A percentile compares a stretch with the other conserved stretches of the same genome.
Conservation (phyloP, 225 moss, liverwort and hornwort genomes). For the Rhytidiadelphus loreus region DNA sequence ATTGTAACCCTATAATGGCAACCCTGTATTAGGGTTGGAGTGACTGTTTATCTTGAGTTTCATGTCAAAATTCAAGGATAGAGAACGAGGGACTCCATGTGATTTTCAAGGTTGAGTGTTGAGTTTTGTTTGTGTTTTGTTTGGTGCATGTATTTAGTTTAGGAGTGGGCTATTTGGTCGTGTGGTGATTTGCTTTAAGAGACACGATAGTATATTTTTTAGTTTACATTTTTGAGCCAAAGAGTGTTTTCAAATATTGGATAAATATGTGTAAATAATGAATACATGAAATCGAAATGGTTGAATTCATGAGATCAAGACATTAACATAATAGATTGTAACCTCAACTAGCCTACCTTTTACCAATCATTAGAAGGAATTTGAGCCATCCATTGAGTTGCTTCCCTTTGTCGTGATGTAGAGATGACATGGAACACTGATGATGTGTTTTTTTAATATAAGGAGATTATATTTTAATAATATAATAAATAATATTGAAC, state of each 20-base stretch:
- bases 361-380: background rate
- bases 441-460: too few species aligned
- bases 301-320: background rate
- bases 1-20: background rate
- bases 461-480: too few species aligned
- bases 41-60: background rate
- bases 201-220: too few species aligned
- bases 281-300: background rate
- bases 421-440: too few species aligned
- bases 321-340: background rate
- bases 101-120: background rate
- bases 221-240: background rate
- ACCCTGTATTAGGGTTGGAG: background rate
- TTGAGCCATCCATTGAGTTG: too few species aligned
- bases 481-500: too few species aligned
- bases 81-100: background rate
- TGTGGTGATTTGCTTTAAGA: background rate
- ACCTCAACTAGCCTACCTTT: rapidly evolving
- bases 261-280: background rate
- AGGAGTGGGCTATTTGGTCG: background rate
- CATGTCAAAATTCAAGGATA: background rate
- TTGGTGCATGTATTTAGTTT: background rate
- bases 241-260: rapidly evolving
- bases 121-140: background rate
- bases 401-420: too few species aligned